phyloP scores from a whole-genome alignment of 2,329 filamentous ascomycete genomes.

The Mariannaea sp. region DNA sequence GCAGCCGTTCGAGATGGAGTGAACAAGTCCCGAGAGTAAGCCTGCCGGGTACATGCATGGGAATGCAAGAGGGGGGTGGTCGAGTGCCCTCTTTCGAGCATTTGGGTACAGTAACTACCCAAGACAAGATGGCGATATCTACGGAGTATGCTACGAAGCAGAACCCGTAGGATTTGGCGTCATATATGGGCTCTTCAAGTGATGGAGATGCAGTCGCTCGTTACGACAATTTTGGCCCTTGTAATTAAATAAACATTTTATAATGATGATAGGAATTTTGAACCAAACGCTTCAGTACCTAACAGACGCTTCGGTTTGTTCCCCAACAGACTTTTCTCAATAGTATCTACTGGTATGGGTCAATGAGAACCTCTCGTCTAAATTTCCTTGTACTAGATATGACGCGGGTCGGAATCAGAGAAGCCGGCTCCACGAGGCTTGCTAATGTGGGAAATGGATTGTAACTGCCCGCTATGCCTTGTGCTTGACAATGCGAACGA shows the following conservation, averaged over 20 bases:
- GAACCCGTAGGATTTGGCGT: conserved; percentile 23
- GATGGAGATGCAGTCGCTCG: conserved; percentile 2
- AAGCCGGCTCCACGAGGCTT: too few species aligned
- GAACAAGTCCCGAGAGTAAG: conserved; percentile 42
- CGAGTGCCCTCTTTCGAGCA: conserved; percentile 1
- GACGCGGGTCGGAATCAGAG: neutral
- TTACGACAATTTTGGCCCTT: conserved; percentile 16
- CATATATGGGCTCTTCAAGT: conserved; percentile 6
- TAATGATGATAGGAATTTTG: conserved; percentile 19
- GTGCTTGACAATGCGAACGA: too few species aligned
- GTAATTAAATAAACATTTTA: conserved; percentile 27
- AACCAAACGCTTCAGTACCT: neutral
- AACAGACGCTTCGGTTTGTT: neutral
- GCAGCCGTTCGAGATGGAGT: conserved; percentile 73
- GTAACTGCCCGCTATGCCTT: too few species aligned
- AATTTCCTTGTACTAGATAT: neutral
- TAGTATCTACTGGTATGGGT: too few species aligned
- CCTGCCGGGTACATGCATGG: conserved; percentile 3
- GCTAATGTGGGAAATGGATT: too few species aligned
- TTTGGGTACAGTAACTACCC: conserved; percentile 4
- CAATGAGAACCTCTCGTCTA: too few species aligned
- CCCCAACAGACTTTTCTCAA: too few species aligned
- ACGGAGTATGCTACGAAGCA: conserved; percentile 21
- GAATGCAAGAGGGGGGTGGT: neutral
- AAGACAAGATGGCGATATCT: conserved; percentile 15